Base-by-base conservation (phyloP, 2,329 filamentous ascomycete genomes). In the Penicillium frequentans region DNA sequence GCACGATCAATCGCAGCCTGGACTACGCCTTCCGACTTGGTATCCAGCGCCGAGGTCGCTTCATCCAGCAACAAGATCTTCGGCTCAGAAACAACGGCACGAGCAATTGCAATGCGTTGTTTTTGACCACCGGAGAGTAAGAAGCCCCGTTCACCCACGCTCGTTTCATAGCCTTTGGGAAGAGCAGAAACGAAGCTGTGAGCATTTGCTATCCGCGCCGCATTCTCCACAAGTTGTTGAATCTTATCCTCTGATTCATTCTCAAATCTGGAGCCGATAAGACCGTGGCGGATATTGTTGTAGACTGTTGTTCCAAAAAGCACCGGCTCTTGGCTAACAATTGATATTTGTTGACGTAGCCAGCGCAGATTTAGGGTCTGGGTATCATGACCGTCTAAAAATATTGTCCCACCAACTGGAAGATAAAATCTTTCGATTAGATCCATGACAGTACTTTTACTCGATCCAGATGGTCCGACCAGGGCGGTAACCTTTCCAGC, bases 121-220 rank as follows among this genome's bases (percentile, higher is more conserved):
- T 90, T 84, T 70, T 96, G 91, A 1, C 91, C 91, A n/a, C 90
- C 89, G 11, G 88, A 91, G 1, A 96, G 77, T 69, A 90, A 91
- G 48, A 89, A 87, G 5, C 91, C 91, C 27, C 84, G 84, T 68
- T 93, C 90, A 1, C 91, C 91, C 1, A 95, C 90, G 9, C 83
- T 74, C 0, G 90, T 91, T 5, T 88, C 82, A 67, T 93, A 93
- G 1, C 86, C 84, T 77, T 62, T 33, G 1, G 88, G 87, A 3
- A 90, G 76, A 21, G 81, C 81, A 47, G 83, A 79, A 55, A 90
- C 86, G 64, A 88, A 90, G 57, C 89, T 87, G 61, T 88, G 83
- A 0, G 87, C 87, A 70, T 88, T 90, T 0, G 87, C 83, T 67
- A 90, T 86, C 44, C 79, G 77, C 60, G 87, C 90, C 6, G 88